Evolutionary conservation across 345 rosid species (phyloP).

Genomic region (Hibiscus tridactylites): DNA sequence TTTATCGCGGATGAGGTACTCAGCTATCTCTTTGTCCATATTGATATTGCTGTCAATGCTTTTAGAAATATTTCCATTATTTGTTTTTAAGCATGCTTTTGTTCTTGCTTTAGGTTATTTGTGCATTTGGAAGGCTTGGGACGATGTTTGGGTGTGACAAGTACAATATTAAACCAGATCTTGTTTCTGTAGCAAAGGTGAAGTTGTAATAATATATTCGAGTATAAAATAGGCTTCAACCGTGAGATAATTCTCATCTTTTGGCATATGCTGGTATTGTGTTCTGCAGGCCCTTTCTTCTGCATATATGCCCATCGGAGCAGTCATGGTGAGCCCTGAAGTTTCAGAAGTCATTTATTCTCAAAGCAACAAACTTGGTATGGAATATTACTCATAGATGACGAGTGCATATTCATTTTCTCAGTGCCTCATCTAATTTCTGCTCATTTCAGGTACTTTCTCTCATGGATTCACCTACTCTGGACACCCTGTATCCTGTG

Average conservation of each 20-base stretch:
- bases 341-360: slow-evolving; percentile 79
- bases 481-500: slow-evolving; percentile 97
- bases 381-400: background rate
- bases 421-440: slow-evolving; percentile 3
- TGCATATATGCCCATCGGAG: slow-evolving; percentile 91
- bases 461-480: slow-evolving; percentile 95
- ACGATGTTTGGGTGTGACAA: slow-evolving; percentile 89
- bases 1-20: slow-evolving; percentile 94
- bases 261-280: slow-evolving; percentile 1
- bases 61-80: background rate
- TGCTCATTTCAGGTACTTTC: slow-evolving; percentile 47
- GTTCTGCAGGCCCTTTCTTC: slow-evolving; percentile 76
- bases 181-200: slow-evolving; percentile 57
- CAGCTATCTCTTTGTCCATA: background rate
- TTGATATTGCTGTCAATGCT: background rate
- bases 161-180: slow-evolving; percentile 37
- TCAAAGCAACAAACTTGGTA: slow-evolving; percentile 94
- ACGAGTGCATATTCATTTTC: background rate
- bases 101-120: slow-evolving; percentile 54
- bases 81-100: background rate
- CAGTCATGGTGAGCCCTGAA: slow-evolving; percentile 76
- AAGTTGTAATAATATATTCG: slow-evolving; percentile 3
- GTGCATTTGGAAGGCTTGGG: slow-evolving; percentile 98
- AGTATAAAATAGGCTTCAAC: background rate
- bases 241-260: background rate